These are phyloP conservation scores for Lactarius hatsudake DNA, from an alignment of 768 basidiomycete species.

Conservation along the genomic window DNA sequence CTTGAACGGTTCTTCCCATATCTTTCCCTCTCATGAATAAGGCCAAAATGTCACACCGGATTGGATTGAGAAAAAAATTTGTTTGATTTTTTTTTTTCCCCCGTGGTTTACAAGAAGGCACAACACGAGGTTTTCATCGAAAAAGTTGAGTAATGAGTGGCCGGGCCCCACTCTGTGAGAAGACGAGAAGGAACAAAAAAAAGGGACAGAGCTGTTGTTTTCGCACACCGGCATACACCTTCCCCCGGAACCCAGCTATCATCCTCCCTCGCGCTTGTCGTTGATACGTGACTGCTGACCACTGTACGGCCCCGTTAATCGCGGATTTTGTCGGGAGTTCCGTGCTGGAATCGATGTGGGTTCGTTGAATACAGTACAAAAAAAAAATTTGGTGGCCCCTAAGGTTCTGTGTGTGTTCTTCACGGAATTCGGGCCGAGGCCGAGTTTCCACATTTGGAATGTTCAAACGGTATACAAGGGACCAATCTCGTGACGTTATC, in stretches of 20 bases:
- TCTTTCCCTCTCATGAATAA: background rate
- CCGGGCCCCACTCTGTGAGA: background rate
- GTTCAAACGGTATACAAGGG: background rate
- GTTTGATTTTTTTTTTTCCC: background rate
- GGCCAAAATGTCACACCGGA: background rate
- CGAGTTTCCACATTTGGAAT: background rate
- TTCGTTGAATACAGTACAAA: background rate
- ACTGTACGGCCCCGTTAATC: background rate
- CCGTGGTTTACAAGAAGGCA: no score
- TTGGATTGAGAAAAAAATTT: background rate
- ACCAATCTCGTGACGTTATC: background rate
- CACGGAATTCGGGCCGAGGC: background rate
- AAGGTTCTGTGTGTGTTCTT: background rate
- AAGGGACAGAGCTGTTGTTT: background rate
- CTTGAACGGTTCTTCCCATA: background rate
- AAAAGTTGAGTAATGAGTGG: background rate
- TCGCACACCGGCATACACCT: background rate
- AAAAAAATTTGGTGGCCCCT: background rate
- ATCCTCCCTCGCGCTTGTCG: background rate
- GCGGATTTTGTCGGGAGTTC: background rate
- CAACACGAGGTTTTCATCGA: background rate
- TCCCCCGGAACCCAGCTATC: background rate
- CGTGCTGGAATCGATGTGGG: background rate
- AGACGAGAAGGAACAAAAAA: background rate
- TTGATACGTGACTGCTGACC: no score